Evolutionary conservation across 306 rosid species (phyloP).

Genomic region (Quercus cerris): DNA sequence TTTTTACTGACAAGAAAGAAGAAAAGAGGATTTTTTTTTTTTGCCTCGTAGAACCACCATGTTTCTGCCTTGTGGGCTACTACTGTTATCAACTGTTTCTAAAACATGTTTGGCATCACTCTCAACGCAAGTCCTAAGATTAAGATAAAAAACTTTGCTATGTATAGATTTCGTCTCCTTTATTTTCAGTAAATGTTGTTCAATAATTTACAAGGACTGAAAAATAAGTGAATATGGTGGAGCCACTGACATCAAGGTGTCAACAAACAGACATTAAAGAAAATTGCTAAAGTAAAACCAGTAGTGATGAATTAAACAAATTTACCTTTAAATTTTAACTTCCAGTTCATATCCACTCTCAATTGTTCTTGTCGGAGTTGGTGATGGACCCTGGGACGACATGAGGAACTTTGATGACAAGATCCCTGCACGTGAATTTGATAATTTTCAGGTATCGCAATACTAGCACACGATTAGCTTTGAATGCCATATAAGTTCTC

Average conservation of each 20-base stretch:
- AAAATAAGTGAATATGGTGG: neutral
- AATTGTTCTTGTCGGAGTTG: slow-evolving; percentile 84
- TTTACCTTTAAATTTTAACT: slow-evolving; percentile 14
- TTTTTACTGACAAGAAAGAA: neutral
- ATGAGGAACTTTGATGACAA: slow-evolving; percentile 87
- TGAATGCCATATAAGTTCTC: neutral
- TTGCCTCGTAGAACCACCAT: neutral
- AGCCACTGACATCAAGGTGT: neutral
- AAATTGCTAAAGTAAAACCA: neutral
- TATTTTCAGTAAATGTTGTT: neutral
- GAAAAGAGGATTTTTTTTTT: neutral
- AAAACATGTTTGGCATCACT: neutral
- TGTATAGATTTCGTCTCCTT: neutral
- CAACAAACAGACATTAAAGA: neutral
- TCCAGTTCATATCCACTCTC: slow-evolving; percentile 75
- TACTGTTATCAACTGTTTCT: neutral
- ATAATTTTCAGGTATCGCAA: slow-evolving; percentile 75
- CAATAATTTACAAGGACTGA: neutral
- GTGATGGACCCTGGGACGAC: slow-evolving; percentile 97
- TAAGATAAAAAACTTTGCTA: neutral
- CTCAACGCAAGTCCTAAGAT: neutral
- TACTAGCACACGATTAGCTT: neutral
- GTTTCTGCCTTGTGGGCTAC: neutral
- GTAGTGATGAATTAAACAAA: slow-evolving; percentile 10
- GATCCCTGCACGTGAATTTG: slow-evolving; percentile 74